phyloP scores from a whole-genome alignment of 306 rosid genomes.

The Ochetophila trinervis region DNA sequence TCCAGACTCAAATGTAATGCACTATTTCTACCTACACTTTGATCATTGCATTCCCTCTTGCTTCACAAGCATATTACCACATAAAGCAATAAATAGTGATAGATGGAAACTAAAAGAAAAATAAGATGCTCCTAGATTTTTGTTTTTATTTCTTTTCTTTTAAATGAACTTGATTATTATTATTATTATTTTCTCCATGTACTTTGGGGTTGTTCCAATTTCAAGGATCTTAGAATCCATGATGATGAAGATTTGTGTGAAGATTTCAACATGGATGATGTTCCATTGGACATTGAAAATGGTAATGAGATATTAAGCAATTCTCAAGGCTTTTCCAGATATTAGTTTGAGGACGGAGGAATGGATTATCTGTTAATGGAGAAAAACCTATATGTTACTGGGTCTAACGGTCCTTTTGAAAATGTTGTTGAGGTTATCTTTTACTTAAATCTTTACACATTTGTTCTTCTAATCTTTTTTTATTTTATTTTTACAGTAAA shows the following conservation, averaged over 20 bases:
- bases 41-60: no score
- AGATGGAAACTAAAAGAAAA: no score
- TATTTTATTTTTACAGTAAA: no score
- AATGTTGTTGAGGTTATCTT: slow-evolving; percentile 56
- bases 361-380: slow-evolving; percentile 55
- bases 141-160: no score
- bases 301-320: slow-evolving; percentile 48
- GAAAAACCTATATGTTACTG: slow-evolving; percentile 50
- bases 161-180: no score
- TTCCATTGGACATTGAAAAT: slow-evolving; percentile 38
- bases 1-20: no score
- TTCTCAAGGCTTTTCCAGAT: slow-evolving; percentile 43
- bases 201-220: slow-evolving; percentile 43
- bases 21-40: no score
- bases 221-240: slow-evolving; percentile 42
- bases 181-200: neutral
- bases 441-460: slow-evolving; percentile 11
- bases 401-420: slow-evolving; percentile 49
- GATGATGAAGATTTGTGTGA: slow-evolving; percentile 46
- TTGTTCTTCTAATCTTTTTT: neutral
- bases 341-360: slow-evolving; percentile 53
- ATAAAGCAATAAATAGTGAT: no score
- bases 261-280: slow-evolving; percentile 45
- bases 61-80: no score
- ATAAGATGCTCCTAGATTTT: no score